phyloP scores from a whole-genome alignment of 768 basidiomycete genomes.

The Saitozyma podzolica region DNA sequence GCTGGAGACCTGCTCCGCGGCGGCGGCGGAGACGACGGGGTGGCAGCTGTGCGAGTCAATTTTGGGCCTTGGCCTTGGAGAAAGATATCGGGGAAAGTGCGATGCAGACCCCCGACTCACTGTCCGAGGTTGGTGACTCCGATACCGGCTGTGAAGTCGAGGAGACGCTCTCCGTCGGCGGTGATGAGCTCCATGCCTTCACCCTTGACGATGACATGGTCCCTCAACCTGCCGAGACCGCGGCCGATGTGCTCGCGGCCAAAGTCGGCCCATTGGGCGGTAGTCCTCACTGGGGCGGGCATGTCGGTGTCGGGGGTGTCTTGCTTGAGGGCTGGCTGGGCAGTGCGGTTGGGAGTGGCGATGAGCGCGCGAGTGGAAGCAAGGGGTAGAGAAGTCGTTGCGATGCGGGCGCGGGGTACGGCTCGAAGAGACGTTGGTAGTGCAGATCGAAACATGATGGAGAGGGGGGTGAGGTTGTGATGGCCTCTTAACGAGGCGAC shows the following conservation, averaged over 20 bases:
- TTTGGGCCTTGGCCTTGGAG: neutral
- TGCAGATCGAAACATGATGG: too few relatives aligned
- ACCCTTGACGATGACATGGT: constrained; percentile 50
- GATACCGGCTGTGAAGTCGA: constrained; percentile 84
- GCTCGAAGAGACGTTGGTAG: too few relatives aligned
- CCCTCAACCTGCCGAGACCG: constrained; percentile 49
- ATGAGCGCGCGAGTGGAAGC: neutral
- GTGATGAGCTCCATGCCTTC: constrained; percentile 70
- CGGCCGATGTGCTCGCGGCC: constrained; percentile 51
- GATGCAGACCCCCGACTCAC: too few relatives aligned
- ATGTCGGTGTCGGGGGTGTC: constrained; percentile 9
- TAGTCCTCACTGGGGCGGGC: constrained; percentile 40
- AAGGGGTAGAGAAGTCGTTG: too few relatives aligned
- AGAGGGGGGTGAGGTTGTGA: too few relatives aligned
- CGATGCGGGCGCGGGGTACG: too few relatives aligned
- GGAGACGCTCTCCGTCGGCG: constrained; percentile 68
- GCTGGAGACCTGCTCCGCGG: constrained; percentile 33
- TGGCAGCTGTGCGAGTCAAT: constrained; percentile 31
- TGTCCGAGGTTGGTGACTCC: constrained; percentile 77
- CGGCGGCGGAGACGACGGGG: constrained; percentile 43
- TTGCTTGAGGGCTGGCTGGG: neutral
- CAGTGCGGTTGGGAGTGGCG: neutral
- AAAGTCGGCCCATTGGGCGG: constrained; percentile 47
- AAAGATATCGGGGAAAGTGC: too few relatives aligned
- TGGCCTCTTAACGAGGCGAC: too few relatives aligned